Evolutionary conservation across 257 asterid species (phyloP).

Genomic region (Solanum virginianum): DNA sequence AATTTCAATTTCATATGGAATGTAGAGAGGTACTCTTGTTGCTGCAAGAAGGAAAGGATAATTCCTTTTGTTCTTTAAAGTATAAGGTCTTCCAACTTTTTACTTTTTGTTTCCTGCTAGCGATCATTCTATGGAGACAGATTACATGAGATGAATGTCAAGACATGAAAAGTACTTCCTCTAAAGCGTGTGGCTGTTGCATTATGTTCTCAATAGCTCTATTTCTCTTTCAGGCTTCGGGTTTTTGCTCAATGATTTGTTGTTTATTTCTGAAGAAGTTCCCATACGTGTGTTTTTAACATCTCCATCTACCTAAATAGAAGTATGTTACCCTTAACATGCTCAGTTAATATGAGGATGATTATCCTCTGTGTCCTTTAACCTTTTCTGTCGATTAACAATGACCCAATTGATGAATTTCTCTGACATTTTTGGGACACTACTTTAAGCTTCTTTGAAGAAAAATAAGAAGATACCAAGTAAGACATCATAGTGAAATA

Average conservation of each 20-base stretch:
- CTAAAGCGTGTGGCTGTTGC: background rate
- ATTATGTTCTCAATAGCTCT: background rate
- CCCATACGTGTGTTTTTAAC: background rate
- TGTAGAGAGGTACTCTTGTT: background rate
- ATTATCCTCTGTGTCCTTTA: background rate
- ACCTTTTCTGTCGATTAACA: background rate
- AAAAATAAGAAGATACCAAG: background rate
- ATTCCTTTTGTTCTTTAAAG: background rate
- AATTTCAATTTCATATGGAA: background rate
- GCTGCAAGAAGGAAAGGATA: background rate
- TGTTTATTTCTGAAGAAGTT: background rate
- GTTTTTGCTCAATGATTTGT: background rate
- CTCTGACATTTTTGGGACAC: background rate
- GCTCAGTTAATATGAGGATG: background rate
- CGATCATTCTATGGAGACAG: background rate
- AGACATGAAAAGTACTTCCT: background rate
- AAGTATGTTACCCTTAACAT: background rate
- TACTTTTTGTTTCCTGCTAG: background rate
- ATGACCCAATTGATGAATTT: background rate
- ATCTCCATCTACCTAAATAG: background rate
- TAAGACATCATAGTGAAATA: background rate
- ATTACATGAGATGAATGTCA: background rate
- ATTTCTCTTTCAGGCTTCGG: background rate
- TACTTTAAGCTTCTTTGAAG: background rate
- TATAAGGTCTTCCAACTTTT: background rate